Conservation (phyloP, 306 rosid genomes). For the Lathyrus tuberosus region DNA sequence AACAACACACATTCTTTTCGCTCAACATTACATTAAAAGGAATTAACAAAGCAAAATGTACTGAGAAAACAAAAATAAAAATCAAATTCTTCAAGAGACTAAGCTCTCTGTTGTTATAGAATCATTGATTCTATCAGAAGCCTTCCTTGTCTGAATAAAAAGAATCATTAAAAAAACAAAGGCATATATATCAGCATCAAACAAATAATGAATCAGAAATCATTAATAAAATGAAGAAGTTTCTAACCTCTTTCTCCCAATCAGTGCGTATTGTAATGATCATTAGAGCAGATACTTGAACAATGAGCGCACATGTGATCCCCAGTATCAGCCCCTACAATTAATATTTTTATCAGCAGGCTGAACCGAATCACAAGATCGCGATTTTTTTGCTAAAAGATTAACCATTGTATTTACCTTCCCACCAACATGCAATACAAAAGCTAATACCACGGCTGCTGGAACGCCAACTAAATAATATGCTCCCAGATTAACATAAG, state of each 20-base stretch:
- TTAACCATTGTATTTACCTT: conserved; percentile 47
- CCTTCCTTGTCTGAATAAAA: conserved; percentile 45
- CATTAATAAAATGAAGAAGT: neutral
- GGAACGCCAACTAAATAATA: conserved; percentile 79
- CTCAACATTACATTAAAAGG: too few relatives aligned
- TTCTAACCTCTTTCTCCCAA: conserved; percentile 9
- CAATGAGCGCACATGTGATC: neutral
- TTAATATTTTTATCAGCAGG: neutral
- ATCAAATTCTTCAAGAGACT: conserved; percentile 33
- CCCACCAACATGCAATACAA: conserved; percentile 65
- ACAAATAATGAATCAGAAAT: neutral
- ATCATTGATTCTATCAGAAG: conserved; percentile 57
- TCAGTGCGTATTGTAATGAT: conserved; percentile 6
- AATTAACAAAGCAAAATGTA: too few relatives aligned
- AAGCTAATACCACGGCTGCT: conserved; percentile 56
- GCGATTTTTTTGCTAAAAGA: neutral
- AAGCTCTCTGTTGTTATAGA: conserved; percentile 40
- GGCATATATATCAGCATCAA: neutral
- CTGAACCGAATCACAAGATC: neutral
- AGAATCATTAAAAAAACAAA: neutral
- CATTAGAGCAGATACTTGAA: neutral
- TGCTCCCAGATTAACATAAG: conserved; percentile 73
- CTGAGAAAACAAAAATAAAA: neutral
- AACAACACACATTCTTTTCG: too few relatives aligned
- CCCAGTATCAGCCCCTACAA: neutral